Base-by-base conservation (phyloP, 257 asterid genomes). In the Thymus mandschuricus region DNA sequence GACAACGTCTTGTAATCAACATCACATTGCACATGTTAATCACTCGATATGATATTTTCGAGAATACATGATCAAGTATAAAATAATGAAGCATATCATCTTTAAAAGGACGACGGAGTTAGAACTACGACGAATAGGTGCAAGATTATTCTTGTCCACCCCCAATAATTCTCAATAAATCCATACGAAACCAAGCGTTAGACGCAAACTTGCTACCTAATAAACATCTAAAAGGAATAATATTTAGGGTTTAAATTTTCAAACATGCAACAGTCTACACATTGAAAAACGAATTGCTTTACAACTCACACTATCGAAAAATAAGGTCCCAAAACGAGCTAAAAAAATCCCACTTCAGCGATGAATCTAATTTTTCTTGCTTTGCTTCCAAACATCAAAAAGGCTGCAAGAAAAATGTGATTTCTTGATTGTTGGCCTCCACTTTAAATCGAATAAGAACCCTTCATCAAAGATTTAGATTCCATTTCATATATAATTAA, bases 401-500 rank as follows among this genome's bases (percentile, higher is more conserved):
- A 82, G 72, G 68, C 76, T 70, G 78, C 81, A 55, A 21, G 21
- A 44, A 54, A 54, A 29, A 15, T 44, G 6, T 64, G 6, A 10
- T 72, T 57, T 71, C 62, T 51, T 31, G 15, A 30, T 61, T 63
- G 48, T 7, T 35, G 79, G 64, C 63, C 64, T 48, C 82, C 80
- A 70, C 84, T 79, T 72, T 31, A 33, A 50, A 79, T 82, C 76
- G 86, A 82, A 82, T 79, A 76, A 82, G 77, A 78, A 69, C 80
- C 80, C 63, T 64, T 46, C 60, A 21, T 44, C 50, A 6, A 49
- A 49, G 50, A 61, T 73, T 66, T 75, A 13, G 73, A 74, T 78
- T 79, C 81, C 66, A 52, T 66, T 75, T 29, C 76, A 41, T 72
- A 66, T 75, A 34, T 54, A 35, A 5, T 52, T 60, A 60, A 65